Base-by-base conservation (phyloP, 306 rosid genomes). In the Astragalus membranaceus region DNA sequence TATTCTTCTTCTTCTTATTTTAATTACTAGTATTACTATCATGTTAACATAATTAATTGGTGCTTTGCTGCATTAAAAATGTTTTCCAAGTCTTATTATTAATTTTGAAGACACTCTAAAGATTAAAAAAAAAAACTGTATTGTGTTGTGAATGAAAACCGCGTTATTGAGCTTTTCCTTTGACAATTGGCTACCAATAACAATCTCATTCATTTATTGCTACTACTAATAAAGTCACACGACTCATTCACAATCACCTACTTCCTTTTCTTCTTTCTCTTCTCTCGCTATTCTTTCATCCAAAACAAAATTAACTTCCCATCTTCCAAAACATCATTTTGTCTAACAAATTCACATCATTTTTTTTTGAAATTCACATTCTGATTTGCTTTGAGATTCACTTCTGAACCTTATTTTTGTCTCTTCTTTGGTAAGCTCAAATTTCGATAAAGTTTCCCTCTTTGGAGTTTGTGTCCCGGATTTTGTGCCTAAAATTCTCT, bases 131-230 rank as follows among this genome's bases (percentile, higher is more conserved):
- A 20, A n/a, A n/a, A n/a, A n/a, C n/a, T n/a, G n/a, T n/a, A n/a
- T n/a, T n/a, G 66, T 36, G n/a, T 36, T 54, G 48, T 65, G 26
- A 61, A 69, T 37, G 56, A 86, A 92, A 92, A 85, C 82, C 98
- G 96, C 93, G 98, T 90, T 29, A 36, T 84, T 76, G 79, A 70
- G 67, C 80, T 4, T 37, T 7, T 14, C 75, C 75, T 59, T 83
- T 75, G 79, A 57, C 47, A 50, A 37, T 58, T 11, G 20, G 51
- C 39, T 80, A 80, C 71, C 70, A 71, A 68, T 69, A 69, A 75
- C 6, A 3, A 36, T 36, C 6, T 36, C 8, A 6, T 39, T 53
- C 66, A 33, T 73, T 62, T 17, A 7, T 66, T 13, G 41, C 70
- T 82, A 33, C 69, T 82, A 44, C 47, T 11, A 46, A 76, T 79